Evolutionary conservation across 2,329 filamentous ascomycete genomes (phyloP).

Genomic region (Fusarium sp.): DNA sequence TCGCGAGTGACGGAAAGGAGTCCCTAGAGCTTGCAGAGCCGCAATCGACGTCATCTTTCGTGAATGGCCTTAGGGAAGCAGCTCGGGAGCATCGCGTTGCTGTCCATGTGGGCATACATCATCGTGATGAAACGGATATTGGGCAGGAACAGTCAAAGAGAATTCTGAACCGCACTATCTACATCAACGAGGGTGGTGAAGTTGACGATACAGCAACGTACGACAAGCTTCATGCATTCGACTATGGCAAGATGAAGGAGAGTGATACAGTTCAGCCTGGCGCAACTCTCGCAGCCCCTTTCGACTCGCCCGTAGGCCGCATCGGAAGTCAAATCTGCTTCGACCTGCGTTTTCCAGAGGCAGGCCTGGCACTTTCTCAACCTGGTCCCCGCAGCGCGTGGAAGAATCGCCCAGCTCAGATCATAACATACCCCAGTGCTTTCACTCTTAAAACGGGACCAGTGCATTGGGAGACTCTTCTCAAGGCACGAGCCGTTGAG

Average conservation of each 20-base stretch:
- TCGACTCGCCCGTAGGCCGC: constrained; percentile 78
- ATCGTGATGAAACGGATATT: constrained; percentile 61
- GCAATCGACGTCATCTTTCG: constrained; percentile 75
- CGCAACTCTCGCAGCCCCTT: constrained; percentile 71
- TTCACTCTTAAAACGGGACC: constrained; percentile 88
- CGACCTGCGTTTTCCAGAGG: constrained; percentile 86
- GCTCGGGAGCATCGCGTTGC: constrained; percentile 73
- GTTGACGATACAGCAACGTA: constrained; percentile 66
- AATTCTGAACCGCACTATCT: constrained; percentile 66
- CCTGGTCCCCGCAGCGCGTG: constrained; percentile 50
- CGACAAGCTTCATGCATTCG: constrained; percentile 93
- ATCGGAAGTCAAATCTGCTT: constrained; percentile 90
- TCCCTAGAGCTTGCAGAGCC: constrained; percentile 78
- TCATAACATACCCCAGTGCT: constrained; percentile 88
- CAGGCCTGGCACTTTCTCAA: constrained; percentile 72
- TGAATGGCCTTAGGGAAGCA: constrained; percentile 77
- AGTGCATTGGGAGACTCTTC: constrained; percentile 86
- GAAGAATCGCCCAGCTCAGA: constrained; percentile 66
- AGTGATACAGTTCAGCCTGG: constrained; percentile 76
- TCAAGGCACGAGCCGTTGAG: constrained; percentile 87
- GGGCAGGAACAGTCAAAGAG: constrained; percentile 37
- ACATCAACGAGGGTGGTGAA: constrained; percentile 59
- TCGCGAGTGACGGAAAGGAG: constrained; percentile 75
- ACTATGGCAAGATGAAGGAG: constrained; percentile 67
- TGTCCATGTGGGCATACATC: constrained; percentile 90